Evolutionary conservation across 257 asterid genomes (phyloP).

Genomic region (Plantago ovata): DNA sequence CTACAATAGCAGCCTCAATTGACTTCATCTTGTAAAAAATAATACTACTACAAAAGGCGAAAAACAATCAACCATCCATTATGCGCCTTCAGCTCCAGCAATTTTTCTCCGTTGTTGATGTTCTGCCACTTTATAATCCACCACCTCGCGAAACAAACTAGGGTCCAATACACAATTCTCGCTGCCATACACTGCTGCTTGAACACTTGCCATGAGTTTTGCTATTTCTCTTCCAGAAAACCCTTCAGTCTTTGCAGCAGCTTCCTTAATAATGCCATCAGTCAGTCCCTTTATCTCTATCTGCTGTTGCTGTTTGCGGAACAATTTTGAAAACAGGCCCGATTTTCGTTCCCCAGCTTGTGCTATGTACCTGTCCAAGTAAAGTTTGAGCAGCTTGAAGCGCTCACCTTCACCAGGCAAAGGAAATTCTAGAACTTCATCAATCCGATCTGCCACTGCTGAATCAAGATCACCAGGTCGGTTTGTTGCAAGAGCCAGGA

Average conservation of each 20-base stretch:
- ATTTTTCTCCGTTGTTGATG: conserved; percentile 88
- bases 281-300: conserved; percentile 68
- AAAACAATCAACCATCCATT: background rate
- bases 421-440: conserved; percentile 92
- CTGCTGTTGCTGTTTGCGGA: conserved; percentile 56
- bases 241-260: conserved; percentile 69
- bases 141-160: conserved; percentile 72
- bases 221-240: conserved; percentile 97
- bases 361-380: conserved; percentile 76
- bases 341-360: conserved; percentile 68
- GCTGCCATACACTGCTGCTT: conserved; percentile 93
- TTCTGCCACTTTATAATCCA: conserved; percentile 76
- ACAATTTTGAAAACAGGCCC: conserved; percentile 49
- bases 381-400: conserved; percentile 67
- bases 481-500: conserved; percentile 93
- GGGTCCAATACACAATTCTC: conserved; percentile 73
- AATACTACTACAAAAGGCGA: background rate
- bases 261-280: conserved; percentile 78
- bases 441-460: conserved; percentile 91
- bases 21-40: too few species aligned
- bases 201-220: conserved; percentile 90
- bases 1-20: too few species aligned
- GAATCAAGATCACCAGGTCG: conserved; percentile 96
- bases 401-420: conserved; percentile 92
- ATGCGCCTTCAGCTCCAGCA: conserved; percentile 26